phyloP scores from a whole-genome alignment of 768 basidiomycete species.

The Pleurotus tuoliensis region DNA sequence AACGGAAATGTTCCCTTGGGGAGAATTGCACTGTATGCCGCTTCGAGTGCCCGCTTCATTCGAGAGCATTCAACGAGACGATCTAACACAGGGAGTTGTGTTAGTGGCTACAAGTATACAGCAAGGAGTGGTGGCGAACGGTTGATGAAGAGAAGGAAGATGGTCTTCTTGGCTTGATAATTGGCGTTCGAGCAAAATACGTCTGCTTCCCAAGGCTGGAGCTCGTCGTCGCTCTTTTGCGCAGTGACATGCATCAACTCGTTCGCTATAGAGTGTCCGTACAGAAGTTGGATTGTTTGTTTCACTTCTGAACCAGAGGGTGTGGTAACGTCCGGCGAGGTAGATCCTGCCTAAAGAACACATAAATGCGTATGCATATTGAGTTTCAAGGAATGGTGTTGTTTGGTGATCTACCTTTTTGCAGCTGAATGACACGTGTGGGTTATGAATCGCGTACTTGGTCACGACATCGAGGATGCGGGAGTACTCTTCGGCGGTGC shows the following conservation, averaged over 20 bases:
- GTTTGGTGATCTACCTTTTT: slow-evolving; percentile 61
- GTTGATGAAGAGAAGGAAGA: slow-evolving; percentile 92
- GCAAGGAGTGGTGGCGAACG: slow-evolving; percentile 61
- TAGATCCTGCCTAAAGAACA: slow-evolving; percentile 55
- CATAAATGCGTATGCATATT: slow-evolving; percentile 6
- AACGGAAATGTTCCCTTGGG: slow-evolving; percentile 91
- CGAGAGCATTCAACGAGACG: slow-evolving; percentile 86
- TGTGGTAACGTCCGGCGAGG: slow-evolving; percentile 78
- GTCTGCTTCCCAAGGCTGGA: slow-evolving; percentile 65
- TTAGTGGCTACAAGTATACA: not conserved
- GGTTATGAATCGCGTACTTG: slow-evolving; percentile 92
- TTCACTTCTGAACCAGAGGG: slow-evolving; percentile 60
- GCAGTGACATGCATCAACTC: slow-evolving; percentile 56
- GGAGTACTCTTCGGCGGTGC: slow-evolving; percentile 85
- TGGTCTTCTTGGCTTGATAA: slow-evolving; percentile 82
- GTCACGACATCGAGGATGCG: slow-evolving; percentile 90
- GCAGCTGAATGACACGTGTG: slow-evolving; percentile 82
- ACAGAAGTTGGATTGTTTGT: slow-evolving; percentile 75
- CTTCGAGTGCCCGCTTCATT: slow-evolving; percentile 85
- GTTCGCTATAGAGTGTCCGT: slow-evolving; percentile 76
- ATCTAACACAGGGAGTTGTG: slow-evolving; percentile 42
- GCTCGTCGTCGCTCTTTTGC: slow-evolving; percentile 26
- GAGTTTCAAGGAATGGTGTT: not conserved
- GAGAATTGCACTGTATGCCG: slow-evolving; percentile 76
- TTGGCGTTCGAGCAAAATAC: slow-evolving; percentile 83